These are phyloP conservation scores for Curvularia sp. DNA, from an alignment of 2,329 filamentous ascomycete species.

Conservation along the genomic window DNA sequence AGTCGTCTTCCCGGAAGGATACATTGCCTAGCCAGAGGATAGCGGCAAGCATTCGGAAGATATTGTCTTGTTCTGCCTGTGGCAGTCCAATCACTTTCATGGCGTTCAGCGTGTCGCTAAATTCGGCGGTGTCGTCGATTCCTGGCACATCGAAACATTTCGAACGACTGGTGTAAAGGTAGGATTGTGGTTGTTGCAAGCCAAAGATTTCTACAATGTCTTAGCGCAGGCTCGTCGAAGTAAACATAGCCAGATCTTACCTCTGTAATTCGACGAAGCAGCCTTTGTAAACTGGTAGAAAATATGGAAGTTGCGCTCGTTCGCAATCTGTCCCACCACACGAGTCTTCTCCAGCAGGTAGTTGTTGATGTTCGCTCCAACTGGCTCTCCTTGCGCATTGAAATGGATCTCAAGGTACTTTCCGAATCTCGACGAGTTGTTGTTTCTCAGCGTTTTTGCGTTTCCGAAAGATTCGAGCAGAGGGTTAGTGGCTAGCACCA, in stretches of 20 bases:
- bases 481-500: conserved; percentile 98
- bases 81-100: conserved; percentile 93
- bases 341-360: conserved; percentile 95
- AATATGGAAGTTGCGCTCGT: conserved; percentile 98
- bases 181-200: conserved; percentile 88
- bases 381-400: conserved; percentile 86
- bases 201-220: conserved; percentile 73
- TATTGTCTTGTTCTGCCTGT: conserved; percentile 90
- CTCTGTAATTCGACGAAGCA: conserved; percentile 82
- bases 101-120: conserved; percentile 86
- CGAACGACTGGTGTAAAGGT: conserved; percentile 90
- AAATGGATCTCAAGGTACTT: conserved; percentile 99
- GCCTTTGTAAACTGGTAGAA: conserved; percentile 99
- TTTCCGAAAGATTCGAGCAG: conserved; percentile 97
- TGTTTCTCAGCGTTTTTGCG: conserved; percentile 96
- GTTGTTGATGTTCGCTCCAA: conserved; percentile 97
- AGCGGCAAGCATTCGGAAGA: conserved; percentile 92
- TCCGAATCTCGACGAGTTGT: conserved; percentile 97
- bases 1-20: conserved; percentile 86
- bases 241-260: conserved; percentile 42
- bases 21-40: conserved; percentile 96
- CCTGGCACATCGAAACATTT: conserved; percentile 95
- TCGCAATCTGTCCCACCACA: conserved; percentile 91
- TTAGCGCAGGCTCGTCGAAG: conserved; percentile 19
- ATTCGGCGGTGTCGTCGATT: conserved; percentile 91